These are phyloP conservation scores for Trypanosomatidae sp. DNA, from an alignment of 208 protist species.

Conservation along the genomic window DNA sequence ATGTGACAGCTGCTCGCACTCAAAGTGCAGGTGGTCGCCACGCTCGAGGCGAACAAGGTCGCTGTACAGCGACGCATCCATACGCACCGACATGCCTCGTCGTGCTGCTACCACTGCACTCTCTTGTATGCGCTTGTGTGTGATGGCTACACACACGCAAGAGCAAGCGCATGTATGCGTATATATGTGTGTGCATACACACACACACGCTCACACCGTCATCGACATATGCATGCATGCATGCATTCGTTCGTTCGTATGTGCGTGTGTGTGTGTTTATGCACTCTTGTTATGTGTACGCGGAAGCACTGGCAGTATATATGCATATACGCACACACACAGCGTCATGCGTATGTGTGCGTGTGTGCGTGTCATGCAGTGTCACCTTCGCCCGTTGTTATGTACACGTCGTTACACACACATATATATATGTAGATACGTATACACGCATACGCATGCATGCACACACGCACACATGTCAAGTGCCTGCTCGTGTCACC, in stretches of 20 bases:
- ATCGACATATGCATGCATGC: too few species aligned
- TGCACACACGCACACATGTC: conserved; percentile 2
- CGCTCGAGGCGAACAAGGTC: conserved; percentile 67
- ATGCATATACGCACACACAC: neutral
- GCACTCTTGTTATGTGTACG: too few species aligned
- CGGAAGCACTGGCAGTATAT: too few species aligned
- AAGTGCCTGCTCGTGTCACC: too few species aligned
- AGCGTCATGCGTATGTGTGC: neutral
- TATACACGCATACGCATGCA: neutral
- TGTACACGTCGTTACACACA: neutral
- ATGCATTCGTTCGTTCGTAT: too few species aligned
- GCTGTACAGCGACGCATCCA: conserved; percentile 73
- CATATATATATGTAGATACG: neutral
- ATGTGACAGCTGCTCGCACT: conserved; percentile 65
- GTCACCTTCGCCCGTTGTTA: neutral
- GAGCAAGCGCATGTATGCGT: too few species aligned
- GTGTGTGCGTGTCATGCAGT: neutral
- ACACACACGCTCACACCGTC: too few species aligned
- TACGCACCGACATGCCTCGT: conserved; percentile 40
- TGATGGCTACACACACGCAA: neutral
- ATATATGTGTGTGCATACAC: too few species aligned
- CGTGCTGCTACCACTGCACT: neutral
- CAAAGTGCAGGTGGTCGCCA: conserved; percentile 68
- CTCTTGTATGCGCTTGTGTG: neutral
- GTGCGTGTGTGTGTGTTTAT: too few species aligned